phyloP scores from a whole-genome alignment of 2,329 filamentous ascomycete species.

The Fusarium robinianum region DNA sequence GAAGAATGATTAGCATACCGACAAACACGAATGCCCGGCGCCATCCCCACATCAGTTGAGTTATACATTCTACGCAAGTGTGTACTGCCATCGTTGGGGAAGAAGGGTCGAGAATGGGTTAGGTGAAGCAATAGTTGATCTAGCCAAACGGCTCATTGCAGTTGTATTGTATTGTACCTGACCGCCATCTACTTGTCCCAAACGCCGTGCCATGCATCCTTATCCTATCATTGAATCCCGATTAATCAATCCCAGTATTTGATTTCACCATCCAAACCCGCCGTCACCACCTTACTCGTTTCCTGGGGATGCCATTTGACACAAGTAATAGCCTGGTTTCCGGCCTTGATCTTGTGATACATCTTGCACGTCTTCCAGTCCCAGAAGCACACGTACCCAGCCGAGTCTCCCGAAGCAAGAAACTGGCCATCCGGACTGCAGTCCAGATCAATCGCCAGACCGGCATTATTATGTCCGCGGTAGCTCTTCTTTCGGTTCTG shows the following conservation, averaged over 20 bases:
- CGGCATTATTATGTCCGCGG: slow-evolving; percentile 93
- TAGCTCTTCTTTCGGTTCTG: slow-evolving; percentile 98
- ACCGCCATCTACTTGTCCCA: slow-evolving; percentile 15
- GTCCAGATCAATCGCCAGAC: slow-evolving; percentile 87
- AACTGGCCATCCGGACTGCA: slow-evolving; percentile 93
- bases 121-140: too few relatives aligned
- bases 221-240: slow-evolving; percentile 9
- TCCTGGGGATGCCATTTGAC: slow-evolving; percentile 98
- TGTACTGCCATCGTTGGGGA: too few relatives aligned
- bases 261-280: slow-evolving; percentile 84
- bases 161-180: slow-evolving; percentile 12
- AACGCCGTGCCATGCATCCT: slow-evolving; percentile 36
- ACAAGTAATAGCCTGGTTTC: slow-evolving; percentile 80
- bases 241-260: slow-evolving; percentile 90
- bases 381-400: slow-evolving; percentile 93
- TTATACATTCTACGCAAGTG: too few relatives aligned
- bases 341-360: slow-evolving; percentile 93
- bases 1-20: too few relatives aligned
- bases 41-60: too few relatives aligned
- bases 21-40: too few relatives aligned
- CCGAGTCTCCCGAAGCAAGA: slow-evolving; percentile 82
- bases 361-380: slow-evolving; percentile 99
- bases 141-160: too few relatives aligned
- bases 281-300: slow-evolving; percentile 89
- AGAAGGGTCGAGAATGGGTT: too few relatives aligned